Evolutionary conservation across 2,329 filamentous ascomycete genomes (phyloP).

Genomic region (Leptographium wingfieldii): DNA sequence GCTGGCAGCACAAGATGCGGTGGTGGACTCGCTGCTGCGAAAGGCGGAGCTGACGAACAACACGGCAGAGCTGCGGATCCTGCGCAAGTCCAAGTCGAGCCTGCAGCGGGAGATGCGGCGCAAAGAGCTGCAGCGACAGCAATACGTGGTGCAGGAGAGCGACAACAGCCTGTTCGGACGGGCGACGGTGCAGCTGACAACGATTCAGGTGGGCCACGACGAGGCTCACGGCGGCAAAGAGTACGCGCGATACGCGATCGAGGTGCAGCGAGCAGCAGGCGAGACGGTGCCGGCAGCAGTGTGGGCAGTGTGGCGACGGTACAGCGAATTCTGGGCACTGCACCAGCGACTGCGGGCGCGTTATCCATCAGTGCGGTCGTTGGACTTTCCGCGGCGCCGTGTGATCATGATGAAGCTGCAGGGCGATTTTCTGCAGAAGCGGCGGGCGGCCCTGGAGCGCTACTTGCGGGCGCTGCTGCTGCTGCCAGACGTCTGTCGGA

Average conservation of each 20-base stretch:
- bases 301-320: slow-evolving; percentile 84
- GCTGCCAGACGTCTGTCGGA: slow-evolving; percentile 86
- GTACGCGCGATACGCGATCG: slow-evolving; percentile 84
- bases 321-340: slow-evolving; percentile 93
- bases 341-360: slow-evolving; percentile 76
- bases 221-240: slow-evolving; percentile 41
- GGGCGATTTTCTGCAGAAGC: slow-evolving; percentile 86
- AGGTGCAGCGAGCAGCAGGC: slow-evolving; percentile 79
- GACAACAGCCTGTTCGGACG: slow-evolving; percentile 94
- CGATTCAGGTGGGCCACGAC: slow-evolving; percentile 67
- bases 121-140: slow-evolving; percentile 90
- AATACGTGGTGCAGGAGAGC: slow-evolving; percentile 94
- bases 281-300: slow-evolving; percentile 95
- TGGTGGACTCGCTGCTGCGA: slow-evolving; percentile 79
- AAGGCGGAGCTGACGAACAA: slow-evolving; percentile 98
- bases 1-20: slow-evolving; percentile 72
- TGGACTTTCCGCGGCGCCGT: slow-evolving; percentile 84
- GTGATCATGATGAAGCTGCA: slow-evolving; percentile 96
- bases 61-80: slow-evolving; percentile 77
- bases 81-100: slow-evolving; percentile 89
- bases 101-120: slow-evolving; percentile 82
- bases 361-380: slow-evolving; percentile 75
- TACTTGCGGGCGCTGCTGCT: slow-evolving; percentile 74
- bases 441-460: slow-evolving; percentile 68
- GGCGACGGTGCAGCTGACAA: slow-evolving; percentile 79